Evolutionary conservation across 1,284 basidiomycete species (phyloP).

Genomic region (Heterobasidion parviporum): DNA sequence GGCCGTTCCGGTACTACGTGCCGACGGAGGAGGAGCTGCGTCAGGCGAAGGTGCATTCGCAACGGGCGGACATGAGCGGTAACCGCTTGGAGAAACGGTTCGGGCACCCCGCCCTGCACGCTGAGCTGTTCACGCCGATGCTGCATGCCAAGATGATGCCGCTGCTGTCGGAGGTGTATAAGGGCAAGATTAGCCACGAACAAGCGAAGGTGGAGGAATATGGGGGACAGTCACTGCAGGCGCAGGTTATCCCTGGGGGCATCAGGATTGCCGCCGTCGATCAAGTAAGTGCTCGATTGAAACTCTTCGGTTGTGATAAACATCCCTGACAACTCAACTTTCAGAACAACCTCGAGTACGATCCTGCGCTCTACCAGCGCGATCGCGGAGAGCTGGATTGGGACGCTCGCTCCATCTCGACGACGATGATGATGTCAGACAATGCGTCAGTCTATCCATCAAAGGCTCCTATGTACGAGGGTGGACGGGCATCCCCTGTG

Average conservation of each 20-base stretch:
- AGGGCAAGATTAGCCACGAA: slow-evolving; percentile 58
- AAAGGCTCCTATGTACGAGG: slow-evolving; percentile 28
- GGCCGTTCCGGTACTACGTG: slow-evolving; percentile 72
- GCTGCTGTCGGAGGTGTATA: slow-evolving; percentile 65
- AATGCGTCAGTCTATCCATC: slow-evolving; percentile 30
- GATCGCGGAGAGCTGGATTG: slow-evolving; percentile 77
- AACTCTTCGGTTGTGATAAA: slow-evolving; percentile 2
- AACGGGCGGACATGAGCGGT: slow-evolving; percentile 56
- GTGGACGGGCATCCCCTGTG: slow-evolving; percentile 35
- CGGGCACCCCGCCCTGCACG: slow-evolving; percentile 76
- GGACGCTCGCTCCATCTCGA: slow-evolving; percentile 66
- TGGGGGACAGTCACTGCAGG: slow-evolving; percentile 65
- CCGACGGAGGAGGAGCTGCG: slow-evolving; percentile 66
- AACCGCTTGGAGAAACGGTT: slow-evolving; percentile 77
- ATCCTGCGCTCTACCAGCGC: slow-evolving; percentile 62
- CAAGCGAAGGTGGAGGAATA: slow-evolving; percentile 64
- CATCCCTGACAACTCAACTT: neutral
- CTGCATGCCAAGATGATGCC: slow-evolving; percentile 80
- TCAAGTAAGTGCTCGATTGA: slow-evolving; percentile 35
- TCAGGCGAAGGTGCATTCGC: slow-evolving; percentile 64
- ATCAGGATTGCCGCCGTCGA: slow-evolving; percentile 73
- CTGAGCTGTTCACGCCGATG: slow-evolving; percentile 83
- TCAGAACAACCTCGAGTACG: slow-evolving; percentile 67
- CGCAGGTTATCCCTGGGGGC: slow-evolving; percentile 64
- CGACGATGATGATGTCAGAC: slow-evolving; percentile 40